These are phyloP conservation scores for Logfia minima DNA, from an alignment of 129 eudicot genomes.

Conservation along the genomic window DNA sequence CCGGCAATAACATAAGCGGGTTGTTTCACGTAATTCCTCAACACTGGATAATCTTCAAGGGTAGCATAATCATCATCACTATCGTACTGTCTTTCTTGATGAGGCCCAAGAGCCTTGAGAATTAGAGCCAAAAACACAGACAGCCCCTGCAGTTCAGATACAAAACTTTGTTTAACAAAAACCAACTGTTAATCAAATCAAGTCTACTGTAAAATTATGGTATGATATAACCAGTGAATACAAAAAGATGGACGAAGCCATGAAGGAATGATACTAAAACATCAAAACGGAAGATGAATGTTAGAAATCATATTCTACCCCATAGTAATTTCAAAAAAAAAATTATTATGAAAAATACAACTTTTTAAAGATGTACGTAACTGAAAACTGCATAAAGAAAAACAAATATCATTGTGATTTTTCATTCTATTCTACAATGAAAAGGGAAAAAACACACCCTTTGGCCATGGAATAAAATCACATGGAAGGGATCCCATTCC, in stretches of 20 bases:
- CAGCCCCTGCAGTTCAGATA: conserved; percentile 58
- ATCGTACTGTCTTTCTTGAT: conserved; percentile 62
- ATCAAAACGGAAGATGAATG: neutral
- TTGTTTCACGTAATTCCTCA: conserved; percentile 66
- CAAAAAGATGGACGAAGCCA: too few relatives aligned
- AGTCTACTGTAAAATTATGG: too few relatives aligned
- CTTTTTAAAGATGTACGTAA: neutral
- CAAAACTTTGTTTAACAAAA: conserved; percentile 8
- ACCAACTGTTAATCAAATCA: conserved; percentile 5
- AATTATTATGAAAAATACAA: neutral
- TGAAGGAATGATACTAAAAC: neutral
- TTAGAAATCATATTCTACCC: neutral
- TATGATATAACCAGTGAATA: too few relatives aligned
- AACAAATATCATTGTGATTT: neutral
- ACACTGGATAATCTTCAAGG: conserved; percentile 69
- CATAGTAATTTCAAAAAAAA: neutral
- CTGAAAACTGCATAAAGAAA: neutral
- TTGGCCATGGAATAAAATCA: neutral
- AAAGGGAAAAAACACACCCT: too few relatives aligned
- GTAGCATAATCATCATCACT: conserved; percentile 72
- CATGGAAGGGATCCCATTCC: neutral
- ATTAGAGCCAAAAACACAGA: conserved; percentile 64
- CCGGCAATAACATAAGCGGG: conserved; percentile 62
- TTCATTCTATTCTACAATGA: neutral
- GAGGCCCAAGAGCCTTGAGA: conserved; percentile 85